phyloP scores from a whole-genome alignment of 2,329 filamentous ascomycete genomes.

The Colletotrichum trifolii region DNA sequence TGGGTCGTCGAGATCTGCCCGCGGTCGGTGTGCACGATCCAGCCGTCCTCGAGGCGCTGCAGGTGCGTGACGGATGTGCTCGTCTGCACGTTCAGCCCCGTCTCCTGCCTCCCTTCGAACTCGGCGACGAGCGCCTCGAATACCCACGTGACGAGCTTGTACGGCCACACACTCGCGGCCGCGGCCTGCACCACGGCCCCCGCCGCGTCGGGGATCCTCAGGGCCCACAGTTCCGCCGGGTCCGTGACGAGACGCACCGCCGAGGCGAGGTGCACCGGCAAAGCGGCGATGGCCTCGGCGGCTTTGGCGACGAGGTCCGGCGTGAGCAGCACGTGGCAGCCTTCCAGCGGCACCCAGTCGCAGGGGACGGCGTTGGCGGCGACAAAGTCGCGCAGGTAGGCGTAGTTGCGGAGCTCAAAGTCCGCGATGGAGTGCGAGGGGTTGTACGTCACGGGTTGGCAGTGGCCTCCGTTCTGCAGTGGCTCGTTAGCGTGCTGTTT shows the following conservation, averaged over 20 bases:
- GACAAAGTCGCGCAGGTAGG: slow-evolving; percentile 68
- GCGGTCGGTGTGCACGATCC: slow-evolving; percentile 74
- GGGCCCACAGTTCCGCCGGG: slow-evolving; percentile 55
- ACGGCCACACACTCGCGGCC: slow-evolving; percentile 82
- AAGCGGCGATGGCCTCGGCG: slow-evolving; percentile 58
- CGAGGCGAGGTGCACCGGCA: slow-evolving; percentile 70
- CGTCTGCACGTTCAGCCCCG: slow-evolving; percentile 77
- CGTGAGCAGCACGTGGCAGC: slow-evolving; percentile 73
- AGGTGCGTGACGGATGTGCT: slow-evolving; percentile 72
- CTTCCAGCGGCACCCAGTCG: slow-evolving; percentile 73
- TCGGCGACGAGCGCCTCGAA: slow-evolving; percentile 66
- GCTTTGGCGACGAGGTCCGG: slow-evolving; percentile 64
- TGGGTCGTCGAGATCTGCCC: slow-evolving; percentile 72
- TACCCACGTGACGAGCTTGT: slow-evolving; percentile 82
- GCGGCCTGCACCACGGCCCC: slow-evolving; percentile 73
- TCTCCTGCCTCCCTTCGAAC: slow-evolving; percentile 40
- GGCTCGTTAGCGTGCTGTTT: slow-evolving; percentile 1
- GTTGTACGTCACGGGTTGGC: slow-evolving; percentile 76
- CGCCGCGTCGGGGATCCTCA: slow-evolving; percentile 66
- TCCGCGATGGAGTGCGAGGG: slow-evolving; percentile 68
- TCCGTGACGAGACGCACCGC: slow-evolving; percentile 55
- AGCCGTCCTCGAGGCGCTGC: slow-evolving; percentile 43
- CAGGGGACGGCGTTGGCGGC: slow-evolving; percentile 69
- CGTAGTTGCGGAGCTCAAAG: slow-evolving; percentile 79
- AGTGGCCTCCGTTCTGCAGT: slow-evolving; percentile 76